These are phyloP conservation scores for Eragrostis tef DNA, from an alignment of 202 grass and related monocot species.

Conservation along the genomic window DNA sequence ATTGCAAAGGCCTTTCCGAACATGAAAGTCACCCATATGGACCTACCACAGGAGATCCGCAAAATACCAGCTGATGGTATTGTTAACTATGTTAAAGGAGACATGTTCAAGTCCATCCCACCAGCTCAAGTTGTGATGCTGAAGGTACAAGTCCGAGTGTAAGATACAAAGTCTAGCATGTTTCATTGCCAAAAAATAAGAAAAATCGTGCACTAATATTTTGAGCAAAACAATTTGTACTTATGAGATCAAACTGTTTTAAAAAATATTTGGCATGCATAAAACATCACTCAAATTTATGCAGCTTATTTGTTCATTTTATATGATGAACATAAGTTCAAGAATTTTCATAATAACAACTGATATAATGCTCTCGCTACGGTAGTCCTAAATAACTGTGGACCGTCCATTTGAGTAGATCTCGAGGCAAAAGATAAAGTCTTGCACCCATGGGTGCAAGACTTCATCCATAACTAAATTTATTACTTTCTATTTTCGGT, in stretches of 20 bases:
- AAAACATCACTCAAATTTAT: neutral
- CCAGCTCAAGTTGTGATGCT: slow-evolving; percentile 33
- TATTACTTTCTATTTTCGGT: no score
- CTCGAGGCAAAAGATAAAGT: no score
- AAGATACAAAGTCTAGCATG: no score
- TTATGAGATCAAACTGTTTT: no score
- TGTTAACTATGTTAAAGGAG: slow-evolving; percentile 33
- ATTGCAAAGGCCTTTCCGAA: slow-evolving; percentile 26
- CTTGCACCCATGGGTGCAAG: no score
- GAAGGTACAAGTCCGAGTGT: neutral
- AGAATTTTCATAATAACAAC: neutral
- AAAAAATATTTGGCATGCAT: no score
- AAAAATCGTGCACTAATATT: neutral
- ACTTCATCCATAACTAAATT: no score
- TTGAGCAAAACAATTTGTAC: no score
- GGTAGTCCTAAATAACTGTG: no score
- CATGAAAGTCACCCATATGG: slow-evolving; percentile 31
- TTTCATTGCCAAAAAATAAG: neutral
- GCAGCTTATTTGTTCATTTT: neutral
- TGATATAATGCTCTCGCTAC: no score
- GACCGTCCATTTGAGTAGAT: no score
- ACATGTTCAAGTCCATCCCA: slow-evolving; percentile 44
- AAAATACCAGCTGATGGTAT: slow-evolving; percentile 28
- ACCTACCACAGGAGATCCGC: slow-evolving; percentile 19
- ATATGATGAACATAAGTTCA: neutral